phyloP scores from a whole-genome alignment of 2,329 filamentous ascomycete genomes.

The Ceratocystis cacaofunesta region DNA sequence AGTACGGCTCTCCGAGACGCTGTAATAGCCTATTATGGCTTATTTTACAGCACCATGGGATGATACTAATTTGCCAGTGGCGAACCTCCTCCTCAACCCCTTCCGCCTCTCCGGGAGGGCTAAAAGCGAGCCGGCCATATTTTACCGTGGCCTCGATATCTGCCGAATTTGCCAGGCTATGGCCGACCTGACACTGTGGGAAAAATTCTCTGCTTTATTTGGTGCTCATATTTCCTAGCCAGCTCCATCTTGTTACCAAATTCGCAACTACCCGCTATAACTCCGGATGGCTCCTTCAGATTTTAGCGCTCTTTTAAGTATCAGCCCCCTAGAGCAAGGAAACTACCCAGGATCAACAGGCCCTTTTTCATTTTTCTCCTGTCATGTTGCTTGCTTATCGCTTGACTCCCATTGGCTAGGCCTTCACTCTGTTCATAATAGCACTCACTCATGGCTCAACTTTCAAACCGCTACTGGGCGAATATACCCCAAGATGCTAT shows the following conservation, averaged over 20 bases:
- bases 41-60: background rate
- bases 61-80: background rate
- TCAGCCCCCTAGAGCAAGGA: background rate
- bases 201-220: background rate
- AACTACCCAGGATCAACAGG: background rate
- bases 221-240: background rate
- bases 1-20: too few species aligned
- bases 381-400: slow-evolving; percentile 9
- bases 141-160: background rate
- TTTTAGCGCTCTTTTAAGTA: background rate
- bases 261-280: background rate
- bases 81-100: background rate
- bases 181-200: too few species aligned
- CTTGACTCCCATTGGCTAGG: slow-evolving; percentile 1
- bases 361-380: background rate
- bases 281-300: background rate
- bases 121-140: background rate
- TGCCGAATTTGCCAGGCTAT: background rate
- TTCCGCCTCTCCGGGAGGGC: background rate
- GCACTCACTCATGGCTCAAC: background rate
- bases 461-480: background rate
- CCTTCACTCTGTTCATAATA: slow-evolving; percentile 5
- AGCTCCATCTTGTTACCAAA: background rate
- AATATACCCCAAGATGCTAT: background rate
- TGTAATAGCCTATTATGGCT: too few species aligned